phyloP scores from a whole-genome alignment of 2,329 filamentous ascomycete genomes.

The Penicillium sp. region DNA sequence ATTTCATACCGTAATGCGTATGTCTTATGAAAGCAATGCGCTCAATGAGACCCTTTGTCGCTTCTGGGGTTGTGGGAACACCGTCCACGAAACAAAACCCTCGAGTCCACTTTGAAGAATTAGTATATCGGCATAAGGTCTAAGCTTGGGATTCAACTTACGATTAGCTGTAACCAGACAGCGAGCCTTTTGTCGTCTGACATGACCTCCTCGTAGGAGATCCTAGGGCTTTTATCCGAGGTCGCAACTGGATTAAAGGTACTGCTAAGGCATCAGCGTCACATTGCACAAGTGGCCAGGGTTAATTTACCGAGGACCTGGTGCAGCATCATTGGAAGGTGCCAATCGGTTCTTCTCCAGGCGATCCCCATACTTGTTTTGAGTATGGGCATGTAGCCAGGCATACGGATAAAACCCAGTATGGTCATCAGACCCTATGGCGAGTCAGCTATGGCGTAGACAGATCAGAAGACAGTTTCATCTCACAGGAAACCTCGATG shows the following conservation, averaged over 20 bases:
- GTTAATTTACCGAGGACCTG: background rate
- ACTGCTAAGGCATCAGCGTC: background rate
- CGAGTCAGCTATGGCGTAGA: constrained; percentile 14
- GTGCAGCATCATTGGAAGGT: background rate
- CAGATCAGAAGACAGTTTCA: background rate
- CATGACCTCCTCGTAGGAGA: constrained; percentile 65
- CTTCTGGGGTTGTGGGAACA: constrained; percentile 68
- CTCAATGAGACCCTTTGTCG: constrained; percentile 74
- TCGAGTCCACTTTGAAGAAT: constrained; percentile 56
- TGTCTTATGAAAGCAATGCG: constrained; percentile 83
- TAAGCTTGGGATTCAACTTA: constrained; percentile 19
- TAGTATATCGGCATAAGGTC: constrained; percentile 3
- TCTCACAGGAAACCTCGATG: constrained; percentile 55
- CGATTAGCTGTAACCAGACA: constrained; percentile 65
- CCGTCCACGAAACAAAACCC: constrained; percentile 78
- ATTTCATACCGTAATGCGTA: constrained; percentile 78
- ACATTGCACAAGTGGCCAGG: background rate
- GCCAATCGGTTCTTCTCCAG: constrained; percentile 1
- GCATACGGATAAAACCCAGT: constrained; percentile 66
- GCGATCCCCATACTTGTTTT: constrained; percentile 26
- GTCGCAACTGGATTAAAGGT: constrained; percentile 15
- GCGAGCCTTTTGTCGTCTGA: constrained; percentile 58
- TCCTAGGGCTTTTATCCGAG: constrained; percentile 53
- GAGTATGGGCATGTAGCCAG: constrained; percentile 58
- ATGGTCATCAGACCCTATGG: constrained; percentile 69